Evolutionary conservation across 345 rosid genomes (phyloP), one percentile per base, ranked within the genome.

Genomic region (Acer saccharum): DNA sequence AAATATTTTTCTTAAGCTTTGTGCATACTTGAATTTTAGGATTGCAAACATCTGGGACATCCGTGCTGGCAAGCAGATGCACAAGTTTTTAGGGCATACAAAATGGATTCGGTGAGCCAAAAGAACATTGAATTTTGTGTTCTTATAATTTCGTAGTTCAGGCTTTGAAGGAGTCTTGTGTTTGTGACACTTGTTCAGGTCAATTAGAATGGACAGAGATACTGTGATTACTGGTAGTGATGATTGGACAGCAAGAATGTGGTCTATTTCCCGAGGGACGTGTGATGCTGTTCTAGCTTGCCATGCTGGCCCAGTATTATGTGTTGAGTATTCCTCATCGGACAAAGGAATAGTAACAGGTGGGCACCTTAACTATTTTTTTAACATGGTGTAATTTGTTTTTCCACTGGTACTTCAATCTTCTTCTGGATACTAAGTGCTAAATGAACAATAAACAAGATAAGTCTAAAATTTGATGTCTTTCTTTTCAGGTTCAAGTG

Each of bases 241-340:
- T 86, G 99, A 97, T 80, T 97, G 99, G 99, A 97, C 99, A 1
- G 99, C 99, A 68, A 89, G 99, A 87, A 86, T 97, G 69, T 97
- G 99, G 99, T 91, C 99, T 71, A 90, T 96, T 80, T 88, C 98
- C 71, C 88, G 88, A 81, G 99, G 99, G 79, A 83, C 92, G 48
- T 92, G 98, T 73, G 95, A 94, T 72, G 92, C 95, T 48, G 97
- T 97, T 77, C 89, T 97, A 58, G 98, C 99, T 64, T 94, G 98
- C 83, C 99, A 97, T 83, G 98, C 97, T 72, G 98, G 99, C 67
- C 97, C 99, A 6, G 86, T 94, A 75, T 81, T 85, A 66, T 83
- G 90, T 74, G 99, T 97, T 8, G 99, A 97, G 71, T 94, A 93
- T 83, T 92, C 98, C 29, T 70, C 84, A 13, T 78, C 86, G 46